Conservation (phyloP, 2,329 filamentous ascomycete species). For the Colletotrichum sublineola region DNA sequence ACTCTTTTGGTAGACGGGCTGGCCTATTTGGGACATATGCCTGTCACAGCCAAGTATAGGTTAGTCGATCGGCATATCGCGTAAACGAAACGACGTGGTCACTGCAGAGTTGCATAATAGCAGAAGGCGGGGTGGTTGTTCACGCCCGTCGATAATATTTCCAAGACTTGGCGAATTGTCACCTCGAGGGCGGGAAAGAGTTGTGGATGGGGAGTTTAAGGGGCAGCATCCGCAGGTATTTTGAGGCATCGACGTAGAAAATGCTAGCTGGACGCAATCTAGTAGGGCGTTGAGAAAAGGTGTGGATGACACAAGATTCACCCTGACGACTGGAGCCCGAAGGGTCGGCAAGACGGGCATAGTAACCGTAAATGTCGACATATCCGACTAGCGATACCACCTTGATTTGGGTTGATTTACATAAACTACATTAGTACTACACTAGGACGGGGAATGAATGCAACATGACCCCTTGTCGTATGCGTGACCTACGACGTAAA, state of each 20-base stretch:
- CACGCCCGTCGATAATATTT: background rate
- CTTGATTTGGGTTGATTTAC: background rate
- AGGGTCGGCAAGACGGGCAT: constrained; percentile 23
- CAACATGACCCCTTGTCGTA: constrained; percentile 19
- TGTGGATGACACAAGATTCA: constrained; percentile 32
- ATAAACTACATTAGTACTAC: no score
- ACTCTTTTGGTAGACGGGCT: constrained; percentile 21
- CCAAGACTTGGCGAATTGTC: background rate
- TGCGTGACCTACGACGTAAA: constrained; percentile 2
- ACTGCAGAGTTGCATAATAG: background rate
- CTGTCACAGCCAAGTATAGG: constrained; percentile 15
- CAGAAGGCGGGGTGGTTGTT: constrained; percentile 21
- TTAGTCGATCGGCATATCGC: constrained; percentile 29
- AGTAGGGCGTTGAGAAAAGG: constrained; percentile 21
- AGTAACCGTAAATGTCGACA: constrained; percentile 33
- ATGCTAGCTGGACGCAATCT: background rate
- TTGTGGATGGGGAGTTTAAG: constrained; percentile 9
- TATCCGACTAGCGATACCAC: constrained; percentile 14
- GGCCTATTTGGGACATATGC: constrained; percentile 23
- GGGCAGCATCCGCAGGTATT: constrained; percentile 31
- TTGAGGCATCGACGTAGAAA: background rate
- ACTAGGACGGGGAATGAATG: constrained; percentile 1
- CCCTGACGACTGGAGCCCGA: constrained; percentile 18
- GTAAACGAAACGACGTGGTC: constrained; percentile 16
- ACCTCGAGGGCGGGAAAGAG: constrained; percentile 18